A percentile compares a stretch with the other conserved stretches of the same genome.
Evolutionary conservation across 2,329 filamentous ascomycete species (phyloP).

Genomic region (Bipolaris sorokiniana): DNA sequence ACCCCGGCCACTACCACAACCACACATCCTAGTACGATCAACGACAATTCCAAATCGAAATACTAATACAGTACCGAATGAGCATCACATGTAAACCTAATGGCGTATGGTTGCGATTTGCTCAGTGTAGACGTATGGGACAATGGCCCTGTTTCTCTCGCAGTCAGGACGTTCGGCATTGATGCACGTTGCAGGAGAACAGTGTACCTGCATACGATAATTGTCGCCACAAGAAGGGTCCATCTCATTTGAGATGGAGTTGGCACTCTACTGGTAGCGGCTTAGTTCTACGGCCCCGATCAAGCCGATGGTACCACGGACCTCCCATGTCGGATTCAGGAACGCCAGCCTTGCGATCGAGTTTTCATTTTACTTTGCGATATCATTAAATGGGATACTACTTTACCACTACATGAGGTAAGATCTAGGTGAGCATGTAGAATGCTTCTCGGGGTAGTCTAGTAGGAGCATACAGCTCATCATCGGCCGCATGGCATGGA

Average conservation of each 20-base stretch:
- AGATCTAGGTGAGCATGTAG: background rate
- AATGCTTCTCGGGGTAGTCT: background rate
- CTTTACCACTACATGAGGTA: background rate
- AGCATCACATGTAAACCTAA: background rate
- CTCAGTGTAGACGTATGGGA: background rate
- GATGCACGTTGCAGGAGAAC: background rate
- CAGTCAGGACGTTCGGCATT: background rate
- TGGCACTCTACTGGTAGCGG: background rate
- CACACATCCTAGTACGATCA: background rate
- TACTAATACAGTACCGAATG: background rate
- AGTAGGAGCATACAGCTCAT: background rate
- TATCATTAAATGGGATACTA: background rate
- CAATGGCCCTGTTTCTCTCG: background rate
- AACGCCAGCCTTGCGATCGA: background rate
- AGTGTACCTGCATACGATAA: constrained; percentile 7
- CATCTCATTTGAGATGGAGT: background rate
- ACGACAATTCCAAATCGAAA: background rate
- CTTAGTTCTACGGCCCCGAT: background rate
- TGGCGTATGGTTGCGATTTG: background rate
- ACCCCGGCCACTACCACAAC: background rate
- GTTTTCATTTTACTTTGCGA: background rate
- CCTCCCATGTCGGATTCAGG: background rate
- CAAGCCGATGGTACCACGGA: constrained; percentile 2
- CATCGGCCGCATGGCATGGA: constrained; percentile 17
- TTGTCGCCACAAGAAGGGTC: constrained; percentile 2